Conservation (phyloP, 306 rosid genomes). For the Trifolium repens region DNA sequence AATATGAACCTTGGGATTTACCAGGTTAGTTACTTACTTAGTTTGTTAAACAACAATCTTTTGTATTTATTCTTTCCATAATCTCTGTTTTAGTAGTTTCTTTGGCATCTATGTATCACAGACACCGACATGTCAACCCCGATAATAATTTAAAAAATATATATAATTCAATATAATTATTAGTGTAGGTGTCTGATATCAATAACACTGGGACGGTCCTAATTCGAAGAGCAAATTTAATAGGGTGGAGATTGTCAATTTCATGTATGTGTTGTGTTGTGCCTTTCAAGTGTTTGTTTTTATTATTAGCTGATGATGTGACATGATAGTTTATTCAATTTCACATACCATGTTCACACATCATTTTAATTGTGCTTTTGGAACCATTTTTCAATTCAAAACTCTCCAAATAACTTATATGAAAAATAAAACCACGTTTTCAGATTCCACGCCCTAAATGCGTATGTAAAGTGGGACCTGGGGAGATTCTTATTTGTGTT, state of each 20-base stretch:
- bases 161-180: no score
- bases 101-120: no score
- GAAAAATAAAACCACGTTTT: neutral
- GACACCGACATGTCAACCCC: no score
- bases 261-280: neutral
- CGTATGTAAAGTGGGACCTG: neutral
- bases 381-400: neutral
- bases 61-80: no score
- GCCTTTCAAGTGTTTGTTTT: neutral
- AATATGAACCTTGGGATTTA: constrained; percentile 88
- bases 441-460: neutral
- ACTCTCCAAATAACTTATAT: neutral
- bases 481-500: constrained; percentile 8
- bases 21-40: constrained; percentile 55
- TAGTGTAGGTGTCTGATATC: no score
- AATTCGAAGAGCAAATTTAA: no score
- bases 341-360: neutral
- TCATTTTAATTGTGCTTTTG: neutral
- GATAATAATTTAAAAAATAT: no score
- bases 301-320: neutral
- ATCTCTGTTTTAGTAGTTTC: no score
- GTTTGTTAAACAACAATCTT: neutral
- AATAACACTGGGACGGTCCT: no score
- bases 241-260: neutral
- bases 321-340: neutral